A percentile compares a stretch with the other conserved stretches of the same genome.
phyloP scores from a whole-genome alignment of 2,329 filamentous ascomycete genomes.

The Acrocalymma vagum region DNA sequence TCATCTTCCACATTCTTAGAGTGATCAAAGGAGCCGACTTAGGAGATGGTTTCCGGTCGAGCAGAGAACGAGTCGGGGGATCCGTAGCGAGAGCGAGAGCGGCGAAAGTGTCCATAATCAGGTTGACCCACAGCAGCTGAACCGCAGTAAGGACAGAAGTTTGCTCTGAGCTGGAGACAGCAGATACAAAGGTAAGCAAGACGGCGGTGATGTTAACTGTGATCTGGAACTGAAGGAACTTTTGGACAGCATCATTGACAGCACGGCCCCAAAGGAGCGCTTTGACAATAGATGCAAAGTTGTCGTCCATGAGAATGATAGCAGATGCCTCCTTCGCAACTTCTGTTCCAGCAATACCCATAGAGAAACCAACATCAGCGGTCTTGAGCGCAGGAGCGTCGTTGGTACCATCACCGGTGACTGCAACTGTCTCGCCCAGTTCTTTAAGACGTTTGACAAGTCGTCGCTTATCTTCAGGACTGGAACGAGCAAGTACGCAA shows the following conservation, averaged over 20 bases:
- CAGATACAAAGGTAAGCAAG: conserved; percentile 84
- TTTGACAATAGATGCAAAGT: conserved; percentile 86
- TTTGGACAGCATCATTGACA: conserved; percentile 53
- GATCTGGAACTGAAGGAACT: conserved; percentile 69
- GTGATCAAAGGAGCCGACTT: conserved; percentile 83
- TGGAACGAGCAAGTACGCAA: conserved; percentile 73
- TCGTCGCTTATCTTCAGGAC: conserved; percentile 73
- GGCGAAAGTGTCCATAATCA: conserved; percentile 97
- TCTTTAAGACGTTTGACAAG: conserved; percentile 71
- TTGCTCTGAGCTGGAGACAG: conserved; percentile 75
- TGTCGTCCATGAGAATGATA: conserved; percentile 88
- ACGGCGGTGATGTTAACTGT: conserved; percentile 94
- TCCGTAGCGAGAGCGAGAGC: conserved; percentile 89
- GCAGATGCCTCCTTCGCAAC: conserved; percentile 86
- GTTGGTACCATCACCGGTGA: conserved; percentile 85
- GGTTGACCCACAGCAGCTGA: conserved; percentile 93
- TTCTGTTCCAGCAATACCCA: conserved; percentile 85
- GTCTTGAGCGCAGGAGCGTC: conserved; percentile 83
- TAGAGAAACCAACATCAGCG: conserved; percentile 84
- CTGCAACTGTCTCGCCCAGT: conserved; percentile 79
- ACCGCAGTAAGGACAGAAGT: conserved; percentile 84
- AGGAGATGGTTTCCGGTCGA: conserved; percentile 80
- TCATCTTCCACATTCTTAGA: conserved; percentile 98
- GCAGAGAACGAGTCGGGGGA: conserved; percentile 81
- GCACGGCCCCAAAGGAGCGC: conserved; percentile 77